Evolutionary conservation across 1,284 basidiomycete species (phyloP).

Genomic region (Inonotus hispidus): DNA sequence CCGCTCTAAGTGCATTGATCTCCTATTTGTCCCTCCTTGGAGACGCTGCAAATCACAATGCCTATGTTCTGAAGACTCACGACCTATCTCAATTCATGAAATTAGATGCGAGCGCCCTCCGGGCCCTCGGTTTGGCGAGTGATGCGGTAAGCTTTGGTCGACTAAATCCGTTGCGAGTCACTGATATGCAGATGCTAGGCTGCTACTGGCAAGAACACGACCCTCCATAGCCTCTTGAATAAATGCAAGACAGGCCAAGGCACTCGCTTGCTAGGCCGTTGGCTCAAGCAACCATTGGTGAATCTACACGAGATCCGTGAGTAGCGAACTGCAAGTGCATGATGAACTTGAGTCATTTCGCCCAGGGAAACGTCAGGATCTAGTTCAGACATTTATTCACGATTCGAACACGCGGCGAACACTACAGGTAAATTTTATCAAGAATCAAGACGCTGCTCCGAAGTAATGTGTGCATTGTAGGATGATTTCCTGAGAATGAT

Average conservation of each 20-base stretch:
- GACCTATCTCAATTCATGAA: constrained; percentile 95
- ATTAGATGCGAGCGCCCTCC: constrained; percentile 90
- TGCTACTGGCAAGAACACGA: constrained; percentile 69
- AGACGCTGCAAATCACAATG: constrained; percentile 78
- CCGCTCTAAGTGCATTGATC: constrained; percentile 78
- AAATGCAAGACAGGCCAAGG: constrained; percentile 97
- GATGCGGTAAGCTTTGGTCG: constrained; percentile 37
- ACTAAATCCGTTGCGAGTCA: neutral
- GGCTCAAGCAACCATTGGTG: constrained; percentile 96
- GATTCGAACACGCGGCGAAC: constrained; percentile 69
- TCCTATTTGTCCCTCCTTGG: constrained; percentile 81
- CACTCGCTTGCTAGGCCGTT: constrained; percentile 83
- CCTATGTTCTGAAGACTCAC: constrained; percentile 80
- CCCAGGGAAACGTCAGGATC: constrained; percentile 73
- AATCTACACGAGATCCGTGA: constrained; percentile 89
- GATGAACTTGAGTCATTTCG: neutral
- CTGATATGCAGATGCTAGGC: constrained; percentile 30
- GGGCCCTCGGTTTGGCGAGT: constrained; percentile 82
- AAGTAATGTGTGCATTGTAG: constrained; percentile 32
- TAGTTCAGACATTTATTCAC: constrained; percentile 85
- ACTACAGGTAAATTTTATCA: constrained; percentile 51
- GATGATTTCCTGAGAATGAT: constrained; percentile 85
- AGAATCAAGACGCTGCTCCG: neutral
- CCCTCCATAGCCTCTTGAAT: constrained; percentile 86
- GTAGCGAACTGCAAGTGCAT: constrained; percentile 29